Evolutionary conservation across 805 yeast genomes (phyloP).

Genomic region (Starmerella davenportii): DNA sequence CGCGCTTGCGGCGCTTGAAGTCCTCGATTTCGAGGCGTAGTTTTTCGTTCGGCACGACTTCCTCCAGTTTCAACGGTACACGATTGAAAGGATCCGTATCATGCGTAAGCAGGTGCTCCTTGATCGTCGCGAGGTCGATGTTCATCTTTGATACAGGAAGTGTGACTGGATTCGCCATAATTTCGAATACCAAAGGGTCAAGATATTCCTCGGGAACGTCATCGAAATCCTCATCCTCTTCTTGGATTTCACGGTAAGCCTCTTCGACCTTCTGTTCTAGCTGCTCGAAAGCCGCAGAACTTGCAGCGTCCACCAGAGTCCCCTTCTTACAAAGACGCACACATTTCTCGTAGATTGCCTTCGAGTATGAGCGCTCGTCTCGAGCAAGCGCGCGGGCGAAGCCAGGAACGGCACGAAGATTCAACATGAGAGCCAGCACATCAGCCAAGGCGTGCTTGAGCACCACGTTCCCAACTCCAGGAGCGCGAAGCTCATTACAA

Average conservation of each 20-base stretch:
- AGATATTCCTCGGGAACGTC: constrained; percentile 92
- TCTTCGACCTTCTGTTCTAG: constrained; percentile 33
- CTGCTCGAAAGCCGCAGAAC: constrained; percentile 33
- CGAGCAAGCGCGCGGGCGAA: constrained; percentile 69
- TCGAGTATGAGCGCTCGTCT: constrained; percentile 78
- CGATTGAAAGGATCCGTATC: constrained; percentile 96
- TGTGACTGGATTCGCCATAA: constrained; percentile 93
- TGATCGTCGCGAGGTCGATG: constrained; percentile 80
- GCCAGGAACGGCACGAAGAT: constrained; percentile 43
- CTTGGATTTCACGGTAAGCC: constrained; percentile 30
- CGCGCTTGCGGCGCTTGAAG: constrained; percentile 32
- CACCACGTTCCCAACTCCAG: constrained; percentile 63
- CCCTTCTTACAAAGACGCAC: not conserved
- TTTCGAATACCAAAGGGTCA: constrained; percentile 89
- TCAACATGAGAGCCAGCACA: constrained; percentile 57
- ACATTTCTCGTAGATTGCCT: constrained; percentile 16
- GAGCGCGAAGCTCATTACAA: constrained; percentile 73
- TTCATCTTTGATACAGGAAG: constrained; percentile 71
- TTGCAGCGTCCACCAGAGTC: not conserved
- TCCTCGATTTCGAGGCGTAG: constrained; percentile 42
- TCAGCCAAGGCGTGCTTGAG: constrained; percentile 55
- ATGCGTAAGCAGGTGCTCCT: constrained; percentile 83
- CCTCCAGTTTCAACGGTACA: constrained; percentile 74
- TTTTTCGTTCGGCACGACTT: constrained; percentile 62
- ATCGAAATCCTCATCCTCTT: constrained; percentile 73